phyloP scores from a whole-genome alignment of 2,329 filamentous ascomycete species.

The Apiospora rasikravindrae region DNA sequence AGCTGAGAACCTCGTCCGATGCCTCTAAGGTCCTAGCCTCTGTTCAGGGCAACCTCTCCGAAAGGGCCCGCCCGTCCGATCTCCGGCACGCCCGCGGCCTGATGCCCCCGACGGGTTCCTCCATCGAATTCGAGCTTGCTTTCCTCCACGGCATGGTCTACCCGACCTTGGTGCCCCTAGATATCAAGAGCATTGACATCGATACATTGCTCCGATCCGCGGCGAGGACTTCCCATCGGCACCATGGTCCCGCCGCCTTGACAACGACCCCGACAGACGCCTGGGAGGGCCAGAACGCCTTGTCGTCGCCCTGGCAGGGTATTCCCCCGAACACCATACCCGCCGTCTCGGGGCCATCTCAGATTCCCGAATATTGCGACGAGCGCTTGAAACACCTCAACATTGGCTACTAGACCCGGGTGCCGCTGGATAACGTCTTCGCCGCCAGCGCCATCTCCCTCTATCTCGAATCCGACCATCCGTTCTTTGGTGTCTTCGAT shows the following conservation, averaged over 20 bases:
- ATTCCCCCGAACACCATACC: neutral
- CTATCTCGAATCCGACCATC: conserved; percentile 45
- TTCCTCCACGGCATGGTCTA: conserved; percentile 4
- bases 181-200: neutral
- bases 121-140: neutral
- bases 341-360: neutral
- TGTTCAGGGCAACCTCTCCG: neutral
- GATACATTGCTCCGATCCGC: neutral
- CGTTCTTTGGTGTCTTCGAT: conserved; percentile 43
- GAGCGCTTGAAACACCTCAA: conserved; percentile 35
- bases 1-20: neutral
- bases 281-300: neutral
- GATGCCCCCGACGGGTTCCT: neutral
- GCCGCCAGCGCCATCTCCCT: conserved; percentile 41
- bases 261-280: neutral
- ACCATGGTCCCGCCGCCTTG: neutral
- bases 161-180: neutral
- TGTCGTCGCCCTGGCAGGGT: neutral
- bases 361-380: conserved; percentile 29
- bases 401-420: conserved; percentile 42
- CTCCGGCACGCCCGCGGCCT: neutral
- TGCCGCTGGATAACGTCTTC: conserved; percentile 35
- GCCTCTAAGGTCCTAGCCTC: neutral
- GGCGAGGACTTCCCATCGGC: neutral
- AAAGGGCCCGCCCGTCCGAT: neutral